phyloP scores from a whole-genome alignment of 495 filamentous ascomycete genomes.

The Daldinia concentrica region DNA sequence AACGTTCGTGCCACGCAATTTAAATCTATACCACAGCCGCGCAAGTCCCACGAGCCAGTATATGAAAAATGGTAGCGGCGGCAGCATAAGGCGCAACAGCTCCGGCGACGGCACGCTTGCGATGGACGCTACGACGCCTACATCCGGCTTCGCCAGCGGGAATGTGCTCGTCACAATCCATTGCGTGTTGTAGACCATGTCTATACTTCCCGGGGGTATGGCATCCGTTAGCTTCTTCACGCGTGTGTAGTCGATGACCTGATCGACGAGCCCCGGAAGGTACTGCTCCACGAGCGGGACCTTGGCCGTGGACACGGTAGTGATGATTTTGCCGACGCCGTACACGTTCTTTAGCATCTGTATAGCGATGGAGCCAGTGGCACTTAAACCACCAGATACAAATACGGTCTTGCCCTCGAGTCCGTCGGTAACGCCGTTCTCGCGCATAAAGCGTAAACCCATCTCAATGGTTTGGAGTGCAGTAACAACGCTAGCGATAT shows the following conservation, averaged over 20 bases:
- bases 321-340: slow-evolving; percentile 59
- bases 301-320: slow-evolving; percentile 64
- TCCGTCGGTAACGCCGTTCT: slow-evolving; percentile 45
- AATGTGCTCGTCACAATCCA: slow-evolving; percentile 49
- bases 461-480: slow-evolving; percentile 55
- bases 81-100: slow-evolving; percentile 49
- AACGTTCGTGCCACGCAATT: slow-evolving; percentile 53
- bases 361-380: slow-evolving; percentile 58
- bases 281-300: slow-evolving; percentile 55
- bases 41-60: slow-evolving; percentile 47
- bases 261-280: slow-evolving; percentile 47
- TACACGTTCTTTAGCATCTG: slow-evolving; percentile 65
- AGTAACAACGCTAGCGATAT: slow-evolving; percentile 52
- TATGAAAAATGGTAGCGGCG: slow-evolving; percentile 48
- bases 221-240: slow-evolving; percentile 47
- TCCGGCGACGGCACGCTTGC: slow-evolving; percentile 50
- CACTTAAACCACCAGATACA: slow-evolving; percentile 62
- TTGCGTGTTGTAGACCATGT: slow-evolving; percentile 64
- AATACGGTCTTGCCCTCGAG: slow-evolving; percentile 65
- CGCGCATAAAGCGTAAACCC: slow-evolving; percentile 50
- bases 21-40: slow-evolving; percentile 50
- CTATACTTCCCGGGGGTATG: slow-evolving; percentile 57
- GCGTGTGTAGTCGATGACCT: slow-evolving; percentile 60
- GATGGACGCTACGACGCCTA: slow-evolving; percentile 54
- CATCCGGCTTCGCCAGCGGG: slow-evolving; percentile 50